Conservation (phyloP, 805 yeast species). For the Suhomyces kilbournensis region DNA sequence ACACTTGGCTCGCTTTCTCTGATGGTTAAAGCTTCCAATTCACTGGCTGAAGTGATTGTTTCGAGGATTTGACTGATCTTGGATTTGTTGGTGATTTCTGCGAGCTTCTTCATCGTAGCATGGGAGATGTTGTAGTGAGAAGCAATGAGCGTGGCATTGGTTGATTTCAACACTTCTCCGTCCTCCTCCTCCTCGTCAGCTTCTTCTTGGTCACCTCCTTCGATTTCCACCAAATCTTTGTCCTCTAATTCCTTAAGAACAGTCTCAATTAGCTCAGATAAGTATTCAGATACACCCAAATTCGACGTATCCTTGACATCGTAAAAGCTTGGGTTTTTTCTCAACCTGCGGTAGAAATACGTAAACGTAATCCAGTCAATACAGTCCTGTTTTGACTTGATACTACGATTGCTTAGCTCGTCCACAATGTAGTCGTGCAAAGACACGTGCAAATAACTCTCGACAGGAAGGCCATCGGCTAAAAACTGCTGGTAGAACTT, state of each 20-base stretch:
- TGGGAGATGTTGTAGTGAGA: slow-evolving; percentile 68
- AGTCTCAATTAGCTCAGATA: slow-evolving; percentile 80
- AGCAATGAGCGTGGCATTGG: slow-evolving; percentile 72
- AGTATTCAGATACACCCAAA: slow-evolving; percentile 70
- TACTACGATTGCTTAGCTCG: slow-evolving; percentile 66
- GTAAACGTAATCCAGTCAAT: slow-evolving; percentile 88
- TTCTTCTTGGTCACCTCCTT: slow-evolving; percentile 39
- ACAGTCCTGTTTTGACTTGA: slow-evolving; percentile 74
- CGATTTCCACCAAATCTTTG: slow-evolving; percentile 60
- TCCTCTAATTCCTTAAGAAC: slow-evolving; percentile 61
- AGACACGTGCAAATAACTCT: slow-evolving; percentile 60
- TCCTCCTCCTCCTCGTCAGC: slow-evolving; percentile 35
- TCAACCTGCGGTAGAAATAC: slow-evolving; percentile 76
- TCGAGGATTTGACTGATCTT: slow-evolving; percentile 63
- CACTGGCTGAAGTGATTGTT: slow-evolving; percentile 63
- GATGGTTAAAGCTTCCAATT: slow-evolving; percentile 64
- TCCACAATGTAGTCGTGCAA: slow-evolving; percentile 67
- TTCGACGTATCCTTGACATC: slow-evolving; percentile 67
- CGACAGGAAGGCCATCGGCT: slow-evolving; percentile 75
- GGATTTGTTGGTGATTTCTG: slow-evolving; percentile 51
- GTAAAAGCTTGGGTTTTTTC: slow-evolving; percentile 83
- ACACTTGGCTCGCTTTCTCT: slow-evolving; percentile 55
- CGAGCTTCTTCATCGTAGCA: slow-evolving; percentile 62
- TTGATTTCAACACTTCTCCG: slow-evolving; percentile 47
- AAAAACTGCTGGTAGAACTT: slow-evolving; percentile 71